phyloP scores from a whole-genome alignment of 1,284 basidiomycete genomes.

The Cutaneotrichosporon sp. region DNA sequence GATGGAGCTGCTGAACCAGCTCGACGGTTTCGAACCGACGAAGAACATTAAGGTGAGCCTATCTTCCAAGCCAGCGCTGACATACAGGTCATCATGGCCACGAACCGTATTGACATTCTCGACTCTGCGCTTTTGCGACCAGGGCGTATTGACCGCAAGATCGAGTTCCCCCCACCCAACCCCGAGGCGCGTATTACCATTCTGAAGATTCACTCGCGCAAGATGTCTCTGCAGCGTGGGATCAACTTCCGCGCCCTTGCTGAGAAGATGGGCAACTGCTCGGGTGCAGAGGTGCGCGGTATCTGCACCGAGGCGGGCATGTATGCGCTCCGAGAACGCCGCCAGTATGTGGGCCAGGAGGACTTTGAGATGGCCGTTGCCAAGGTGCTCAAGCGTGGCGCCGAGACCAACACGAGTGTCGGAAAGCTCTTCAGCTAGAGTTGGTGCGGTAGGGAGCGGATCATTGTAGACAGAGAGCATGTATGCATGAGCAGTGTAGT shows the following conservation, averaged over 20 bases:
- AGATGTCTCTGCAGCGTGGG: conserved; percentile 97
- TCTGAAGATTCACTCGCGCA: conserved; percentile 92
- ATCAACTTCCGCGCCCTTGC: conserved; percentile 92
- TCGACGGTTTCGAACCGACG: conserved; percentile 95
- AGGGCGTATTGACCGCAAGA: conserved; percentile 96
- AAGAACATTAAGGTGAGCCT: conserved; percentile 85
- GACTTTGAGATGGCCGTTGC: conserved; percentile 98
- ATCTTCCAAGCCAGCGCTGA: conserved; percentile 10
- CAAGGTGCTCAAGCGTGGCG: conserved; percentile 91
- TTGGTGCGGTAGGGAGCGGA: neutral
- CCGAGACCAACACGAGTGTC: conserved; percentile 81
- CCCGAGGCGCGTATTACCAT: conserved; percentile 96
- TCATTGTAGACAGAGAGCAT: neutral
- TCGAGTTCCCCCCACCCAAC: conserved; percentile 97
- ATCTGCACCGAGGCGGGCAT: conserved; percentile 99
- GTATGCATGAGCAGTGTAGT: neutral
- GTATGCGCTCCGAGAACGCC: conserved; percentile 91
- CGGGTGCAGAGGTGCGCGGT: conserved; percentile 94
- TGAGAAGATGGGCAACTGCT: conserved; percentile 99
- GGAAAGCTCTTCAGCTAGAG: conserved; percentile 70
- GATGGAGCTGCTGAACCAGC: conserved; percentile 93
- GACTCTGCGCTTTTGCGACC: conserved; percentile 91
- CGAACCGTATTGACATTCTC: conserved; percentile 96
- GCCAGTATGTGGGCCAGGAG: conserved; percentile 96
- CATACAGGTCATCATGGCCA: conserved; percentile 84